Evolutionary conservation across 305 asterid species (phyloP).

Genomic region (Solanum hybrid): DNA sequence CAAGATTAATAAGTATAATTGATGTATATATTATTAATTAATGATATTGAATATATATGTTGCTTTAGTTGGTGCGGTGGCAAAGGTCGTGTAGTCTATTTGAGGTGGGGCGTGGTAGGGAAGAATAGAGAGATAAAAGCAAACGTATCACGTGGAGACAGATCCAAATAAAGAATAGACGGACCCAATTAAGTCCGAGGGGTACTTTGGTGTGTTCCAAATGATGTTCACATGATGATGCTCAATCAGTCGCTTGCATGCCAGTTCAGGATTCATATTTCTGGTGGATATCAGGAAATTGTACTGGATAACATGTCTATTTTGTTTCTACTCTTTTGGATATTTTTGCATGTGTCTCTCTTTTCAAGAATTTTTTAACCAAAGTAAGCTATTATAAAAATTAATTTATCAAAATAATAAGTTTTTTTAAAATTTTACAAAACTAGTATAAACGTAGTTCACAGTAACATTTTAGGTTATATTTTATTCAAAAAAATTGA

Average conservation of each 20-base stretch:
- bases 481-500: too few relatives aligned
- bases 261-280: conserved; percentile 24
- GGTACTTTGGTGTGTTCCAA: neutral
- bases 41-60: neutral
- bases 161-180: conserved; percentile 16
- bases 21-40: too few relatives aligned
- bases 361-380: neutral
- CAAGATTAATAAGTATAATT: too few relatives aligned
- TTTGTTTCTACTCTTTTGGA: neutral
- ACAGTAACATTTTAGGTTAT: too few relatives aligned
- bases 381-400: too few relatives aligned
- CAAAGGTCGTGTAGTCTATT: conserved; percentile 29
- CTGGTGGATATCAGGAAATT: conserved; percentile 30
- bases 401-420: too few relatives aligned
- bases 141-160: conserved; percentile 30
- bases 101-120: conserved; percentile 21
- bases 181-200: conserved; percentile 9
- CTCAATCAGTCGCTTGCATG: conserved; percentile 49
- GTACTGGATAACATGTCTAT: conserved; percentile 29
- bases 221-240: conserved; percentile 34
- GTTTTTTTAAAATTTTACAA: too few relatives aligned
- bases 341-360: neutral
- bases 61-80: neutral
- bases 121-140: neutral
- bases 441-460: too few relatives aligned